A percentile compares a stretch with the other conserved stretches of the same genome.
These are phyloP conservation scores for Aspergillus arachidicola DNA, from an alignment of 2,329 filamentous ascomycete species.

Conservation along the genomic window DNA sequence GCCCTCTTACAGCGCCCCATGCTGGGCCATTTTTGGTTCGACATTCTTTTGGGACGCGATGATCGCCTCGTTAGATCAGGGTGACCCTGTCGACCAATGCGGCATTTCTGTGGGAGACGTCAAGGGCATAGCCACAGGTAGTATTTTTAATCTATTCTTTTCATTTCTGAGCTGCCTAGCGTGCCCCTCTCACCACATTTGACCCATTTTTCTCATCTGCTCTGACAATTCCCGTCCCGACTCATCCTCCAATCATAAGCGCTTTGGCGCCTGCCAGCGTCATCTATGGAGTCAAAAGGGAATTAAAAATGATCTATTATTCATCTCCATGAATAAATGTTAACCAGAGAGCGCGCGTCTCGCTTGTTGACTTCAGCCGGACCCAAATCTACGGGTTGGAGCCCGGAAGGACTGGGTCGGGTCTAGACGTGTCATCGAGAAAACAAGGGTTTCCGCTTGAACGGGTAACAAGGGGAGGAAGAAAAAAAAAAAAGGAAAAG, in stretches of 20 bases:
- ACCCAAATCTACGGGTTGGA: constrained; percentile 21
- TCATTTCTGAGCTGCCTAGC: constrained; percentile 1
- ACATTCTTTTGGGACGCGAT: constrained; percentile 19
- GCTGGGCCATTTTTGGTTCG: constrained; percentile 15
- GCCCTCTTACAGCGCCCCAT: constrained; percentile 11
- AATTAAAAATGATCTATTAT: constrained; percentile 7
- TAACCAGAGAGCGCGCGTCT: not conserved
- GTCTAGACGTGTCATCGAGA: constrained; percentile 11
- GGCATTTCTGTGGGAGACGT: constrained; percentile 19
- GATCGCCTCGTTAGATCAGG: constrained; percentile 19
- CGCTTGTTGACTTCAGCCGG: constrained; percentile 9
- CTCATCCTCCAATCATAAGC: constrained; percentile 11
- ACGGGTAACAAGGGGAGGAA: not conserved
- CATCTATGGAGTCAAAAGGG: constrained; percentile 2
- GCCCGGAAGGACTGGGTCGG: constrained; percentile 8
- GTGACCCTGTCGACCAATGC: constrained; percentile 19
- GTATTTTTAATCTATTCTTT: constrained; percentile 1
- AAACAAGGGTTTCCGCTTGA: not conserved
- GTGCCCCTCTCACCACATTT: not conserved
- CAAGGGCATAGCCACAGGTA: constrained; percentile 16
- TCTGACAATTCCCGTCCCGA: constrained; percentile 2
- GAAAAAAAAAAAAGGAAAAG: not conserved
- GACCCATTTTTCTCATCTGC: not conserved
- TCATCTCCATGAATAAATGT: not conserved
- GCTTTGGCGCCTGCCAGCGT: constrained; percentile 7